Percentiles rank a stretch among this genome's conserved stretches.
These are phyloP conservation scores for Rubia yunnanensis DNA, from an alignment of 257 asterid genomes.

Conservation along the genomic window DNA sequence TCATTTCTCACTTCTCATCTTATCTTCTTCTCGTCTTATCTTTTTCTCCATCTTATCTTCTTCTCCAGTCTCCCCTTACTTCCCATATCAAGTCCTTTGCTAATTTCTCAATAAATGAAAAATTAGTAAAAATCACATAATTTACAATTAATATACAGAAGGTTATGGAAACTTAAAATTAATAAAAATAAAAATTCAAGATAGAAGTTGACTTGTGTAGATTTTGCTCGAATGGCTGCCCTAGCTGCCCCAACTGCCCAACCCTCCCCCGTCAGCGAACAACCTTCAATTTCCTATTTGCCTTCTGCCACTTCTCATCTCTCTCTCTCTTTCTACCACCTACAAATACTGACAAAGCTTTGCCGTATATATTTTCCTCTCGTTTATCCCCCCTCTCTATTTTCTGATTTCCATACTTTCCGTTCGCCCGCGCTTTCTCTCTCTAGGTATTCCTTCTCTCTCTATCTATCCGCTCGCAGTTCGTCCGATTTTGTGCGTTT, in stretches of 20 bases:
- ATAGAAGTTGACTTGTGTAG: neutral
- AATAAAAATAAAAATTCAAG: too few species aligned
- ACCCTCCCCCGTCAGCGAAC: conserved; percentile 1
- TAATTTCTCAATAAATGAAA: too few species aligned
- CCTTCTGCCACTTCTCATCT: neutral
- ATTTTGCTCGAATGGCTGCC: neutral
- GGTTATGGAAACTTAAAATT: too few species aligned
- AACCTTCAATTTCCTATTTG: neutral
- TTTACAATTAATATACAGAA: too few species aligned
- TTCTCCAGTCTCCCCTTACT: too few species aligned
- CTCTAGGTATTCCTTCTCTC: neutral
- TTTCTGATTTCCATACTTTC: neutral
- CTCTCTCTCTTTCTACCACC: neutral
- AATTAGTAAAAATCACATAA: too few species aligned
- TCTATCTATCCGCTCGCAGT: neutral
- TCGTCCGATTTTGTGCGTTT: neutral
- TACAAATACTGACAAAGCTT: neutral
- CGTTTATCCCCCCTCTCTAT: neutral
- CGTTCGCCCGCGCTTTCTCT: neutral
- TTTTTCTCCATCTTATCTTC: too few species aligned
- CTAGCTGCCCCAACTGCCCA: neutral
- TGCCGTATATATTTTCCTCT: neutral
- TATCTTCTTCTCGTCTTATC: too few species aligned
- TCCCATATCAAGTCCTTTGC: too few species aligned
- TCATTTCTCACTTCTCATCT: too few species aligned